These are phyloP conservation scores for Kwoniella bestiolae DNA, from an alignment of 768 basidiomycete genomes.

Conservation along the genomic window DNA sequence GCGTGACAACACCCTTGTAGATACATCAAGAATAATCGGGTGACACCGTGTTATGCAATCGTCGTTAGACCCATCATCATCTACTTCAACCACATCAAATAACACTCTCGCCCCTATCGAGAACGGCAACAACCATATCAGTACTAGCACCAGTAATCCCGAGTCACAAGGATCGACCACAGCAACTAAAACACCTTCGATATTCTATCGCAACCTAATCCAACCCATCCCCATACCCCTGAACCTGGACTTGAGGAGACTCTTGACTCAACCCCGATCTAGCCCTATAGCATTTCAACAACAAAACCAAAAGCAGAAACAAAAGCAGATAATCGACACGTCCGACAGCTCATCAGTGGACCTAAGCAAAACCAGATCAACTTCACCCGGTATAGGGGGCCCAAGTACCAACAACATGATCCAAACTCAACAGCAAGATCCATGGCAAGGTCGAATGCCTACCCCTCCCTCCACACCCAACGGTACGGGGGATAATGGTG, in stretches of 20 bases:
- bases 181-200: slow-evolving; percentile 6
- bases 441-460: slow-evolving; percentile 8
- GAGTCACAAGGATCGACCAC: neutral
- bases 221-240: slow-evolving; percentile 3
- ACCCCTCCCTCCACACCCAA: neutral
- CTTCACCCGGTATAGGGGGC: neutral
- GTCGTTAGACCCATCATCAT: neutral
- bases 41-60: slow-evolving; percentile 11
- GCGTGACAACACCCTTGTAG: neutral
- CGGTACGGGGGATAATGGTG: slow-evolving; percentile 1
- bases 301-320: neutral
- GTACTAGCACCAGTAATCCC: neutral
- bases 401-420: neutral
- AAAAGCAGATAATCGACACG: neutral
- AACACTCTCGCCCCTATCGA: neutral
- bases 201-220: slow-evolving; percentile 7
- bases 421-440: slow-evolving; percentile 2
- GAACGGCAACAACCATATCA: neutral
- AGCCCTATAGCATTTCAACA: neutral
- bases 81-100: neutral
- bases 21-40: neutral
- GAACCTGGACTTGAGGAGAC: neutral
- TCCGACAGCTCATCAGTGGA: neutral
- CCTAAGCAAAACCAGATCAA: neutral
- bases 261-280: neutral